Base-by-base conservation (phyloP, 805 yeast species). In the Kazachstania taianensis region DNA sequence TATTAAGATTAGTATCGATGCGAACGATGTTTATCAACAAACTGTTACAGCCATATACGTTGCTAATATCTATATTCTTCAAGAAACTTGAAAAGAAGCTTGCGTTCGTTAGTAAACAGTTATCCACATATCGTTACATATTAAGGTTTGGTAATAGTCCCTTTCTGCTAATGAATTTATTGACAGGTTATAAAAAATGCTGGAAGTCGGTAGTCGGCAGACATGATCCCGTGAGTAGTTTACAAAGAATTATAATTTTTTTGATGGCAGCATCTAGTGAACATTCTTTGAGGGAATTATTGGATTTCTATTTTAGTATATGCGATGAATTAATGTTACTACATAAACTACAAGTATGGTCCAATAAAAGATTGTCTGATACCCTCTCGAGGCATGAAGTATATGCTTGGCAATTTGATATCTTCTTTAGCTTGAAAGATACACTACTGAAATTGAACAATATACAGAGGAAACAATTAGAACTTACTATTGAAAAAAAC, bases 141-240 rank as follows among this genome's bases (percentile, higher is more conserved):
- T 57, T 80, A 43, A 66, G 89, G 46, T 78, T 78, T 41, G 89
- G 87, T 28, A 75, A 76, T 33, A 67, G 81, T 9, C 85, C 85
- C 1, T 75, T 77, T 54, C 63, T 80, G 43, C 30, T 75, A 2
- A 50, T 67, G 23, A 55, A 62, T 20, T 42, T 38, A 73, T 14
- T 33, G 52, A 18, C 43, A 44, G 27, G 67, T 66, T 41, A 14
- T 69, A 1, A 41, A 35, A 13, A 23, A n/a, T 23, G 30, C 7
- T 35, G 38, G 47, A 4, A 13, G 6, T n/a, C n/a, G n/a, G n/a
- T n/a, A n/a, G 7, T 8, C 6, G 10, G 16, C 6, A 17, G 20
- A n/a, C 14, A 20, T 30, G 8, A 40, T 63, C n/a, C 7, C 12
- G 12, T 22, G 9, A 13, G 5, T 25, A 17, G 14, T 7, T 17